Evolutionary conservation across 331 rosid species (phyloP).

Genomic region (Erythrophleum ivorense): DNA sequence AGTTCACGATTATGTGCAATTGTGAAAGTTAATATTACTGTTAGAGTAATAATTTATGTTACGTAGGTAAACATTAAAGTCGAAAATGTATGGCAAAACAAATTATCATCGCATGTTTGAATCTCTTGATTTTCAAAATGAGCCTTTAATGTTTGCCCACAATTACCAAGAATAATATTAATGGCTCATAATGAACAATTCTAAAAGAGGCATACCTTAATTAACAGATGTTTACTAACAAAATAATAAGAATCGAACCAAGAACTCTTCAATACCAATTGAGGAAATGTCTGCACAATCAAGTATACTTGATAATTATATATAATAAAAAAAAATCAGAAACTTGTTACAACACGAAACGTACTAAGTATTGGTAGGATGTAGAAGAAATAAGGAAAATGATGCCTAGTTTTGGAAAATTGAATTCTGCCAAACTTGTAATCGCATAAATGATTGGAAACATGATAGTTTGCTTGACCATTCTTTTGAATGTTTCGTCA

Average conservation of each 20-base stretch:
- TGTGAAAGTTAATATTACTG: no score
- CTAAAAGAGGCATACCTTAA: no score
- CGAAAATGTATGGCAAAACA: background rate
- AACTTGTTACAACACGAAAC: conserved; percentile 5
- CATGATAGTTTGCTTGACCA: background rate
- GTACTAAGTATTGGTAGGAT: background rate
- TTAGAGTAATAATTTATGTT: no score
- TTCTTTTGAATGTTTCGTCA: background rate
- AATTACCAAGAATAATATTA: background rate
- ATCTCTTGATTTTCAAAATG: background rate
- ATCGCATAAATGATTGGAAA: background rate
- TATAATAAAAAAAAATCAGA: background rate
- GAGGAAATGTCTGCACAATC: background rate
- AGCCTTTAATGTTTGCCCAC: background rate
- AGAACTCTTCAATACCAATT: no score
- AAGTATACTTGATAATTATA: background rate
- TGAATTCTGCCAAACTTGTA: background rate
- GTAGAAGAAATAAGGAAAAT: background rate
- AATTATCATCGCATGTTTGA: background rate
- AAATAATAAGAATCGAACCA: no score
- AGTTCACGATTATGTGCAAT: no score
- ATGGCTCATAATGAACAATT: background rate
- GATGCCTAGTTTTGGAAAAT: background rate
- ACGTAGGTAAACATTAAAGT: background rate
- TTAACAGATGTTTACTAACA: no score